Conservation (phyloP, 2,329 filamentous ascomycete species). For the Cladosporium oxysporum region DNA sequence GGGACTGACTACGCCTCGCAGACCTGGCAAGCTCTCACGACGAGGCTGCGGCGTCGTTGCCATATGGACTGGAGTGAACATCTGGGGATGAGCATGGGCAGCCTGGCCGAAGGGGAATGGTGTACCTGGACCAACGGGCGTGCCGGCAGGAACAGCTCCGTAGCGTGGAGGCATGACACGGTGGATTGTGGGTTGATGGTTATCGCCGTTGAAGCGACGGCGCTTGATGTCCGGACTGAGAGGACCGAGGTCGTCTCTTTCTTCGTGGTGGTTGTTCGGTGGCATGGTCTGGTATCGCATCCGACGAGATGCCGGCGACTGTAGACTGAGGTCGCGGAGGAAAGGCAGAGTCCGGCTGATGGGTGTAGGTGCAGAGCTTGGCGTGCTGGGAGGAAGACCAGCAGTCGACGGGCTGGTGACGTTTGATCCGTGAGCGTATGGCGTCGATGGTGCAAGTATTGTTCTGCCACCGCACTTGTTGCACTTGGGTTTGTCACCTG, state of each 20-base stretch:
- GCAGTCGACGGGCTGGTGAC: conserved; percentile 31
- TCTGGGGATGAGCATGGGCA: conserved; percentile 41
- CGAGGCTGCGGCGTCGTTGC: conserved; percentile 34
- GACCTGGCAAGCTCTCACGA: conserved; percentile 46
- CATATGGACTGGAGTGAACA: conserved; percentile 39
- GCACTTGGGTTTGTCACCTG: conserved; percentile 56
- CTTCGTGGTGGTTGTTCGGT: conserved; percentile 33
- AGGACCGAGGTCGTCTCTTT: conserved; percentile 46
- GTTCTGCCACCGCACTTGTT: conserved; percentile 70
- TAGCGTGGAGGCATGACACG: conserved; percentile 37
- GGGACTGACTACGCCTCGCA: conserved; percentile 34
- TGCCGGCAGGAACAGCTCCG: conserved; percentile 23
- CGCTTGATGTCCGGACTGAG: conserved; percentile 62
- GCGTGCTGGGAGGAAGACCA: conserved; percentile 33
- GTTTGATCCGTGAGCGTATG: conserved; percentile 40
- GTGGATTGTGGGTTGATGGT: conserved; percentile 43
- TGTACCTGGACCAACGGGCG: conserved; percentile 37
- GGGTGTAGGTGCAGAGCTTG: conserved; percentile 35
- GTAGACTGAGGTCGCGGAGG: conserved; percentile 38
- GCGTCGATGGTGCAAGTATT: conserved; percentile 63
- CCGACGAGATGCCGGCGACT: conserved; percentile 36
- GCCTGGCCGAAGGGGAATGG: conserved; percentile 41
- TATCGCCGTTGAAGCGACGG: conserved; percentile 56
- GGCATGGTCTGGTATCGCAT: conserved; percentile 32
- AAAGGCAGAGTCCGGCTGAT: conserved; percentile 39